A percentile compares a stretch with the other conserved stretches of the same genome.
phyloP scores from a whole-genome alignment of 495 filamentous ascomycete genomes.

The Tuber indicum region DNA sequence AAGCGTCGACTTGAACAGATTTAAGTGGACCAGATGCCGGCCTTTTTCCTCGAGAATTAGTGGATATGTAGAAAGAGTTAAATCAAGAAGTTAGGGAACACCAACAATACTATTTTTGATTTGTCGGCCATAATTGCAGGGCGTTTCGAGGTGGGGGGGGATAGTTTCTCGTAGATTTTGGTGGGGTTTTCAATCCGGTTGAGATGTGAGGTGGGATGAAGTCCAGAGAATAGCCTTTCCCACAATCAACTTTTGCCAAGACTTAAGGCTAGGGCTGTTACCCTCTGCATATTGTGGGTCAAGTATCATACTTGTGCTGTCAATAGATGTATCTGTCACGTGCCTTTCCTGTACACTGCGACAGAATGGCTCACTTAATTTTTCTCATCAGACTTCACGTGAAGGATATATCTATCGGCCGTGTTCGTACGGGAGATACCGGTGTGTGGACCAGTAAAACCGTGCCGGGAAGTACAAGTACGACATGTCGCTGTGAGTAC shows the following conservation, averaged over 20 bases:
- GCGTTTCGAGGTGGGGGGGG: background rate
- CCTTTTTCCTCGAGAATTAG: conserved; percentile 7
- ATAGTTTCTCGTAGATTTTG: conserved; percentile 13
- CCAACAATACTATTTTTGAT: background rate
- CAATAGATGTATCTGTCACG: no score
- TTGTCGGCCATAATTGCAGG: conserved; percentile 34
- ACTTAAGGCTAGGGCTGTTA: conserved; percentile 29
- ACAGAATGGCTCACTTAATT: no score
- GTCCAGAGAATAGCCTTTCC: conserved; percentile 23
- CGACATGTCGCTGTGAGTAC: no score
- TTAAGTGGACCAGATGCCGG: conserved; percentile 48
- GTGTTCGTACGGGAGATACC: no score
- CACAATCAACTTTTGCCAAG: conserved; percentile 36
- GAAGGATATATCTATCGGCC: no score
- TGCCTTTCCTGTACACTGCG: no score
- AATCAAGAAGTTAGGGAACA: conserved; percentile 14
- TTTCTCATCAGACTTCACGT: no score
- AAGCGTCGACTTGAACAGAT: conserved; percentile 71
- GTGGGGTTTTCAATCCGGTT: conserved; percentile 3
- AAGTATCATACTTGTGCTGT: no score
- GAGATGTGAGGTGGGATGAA: conserved; percentile 26
- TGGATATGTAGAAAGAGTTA: background rate
- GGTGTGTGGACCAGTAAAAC: no score
- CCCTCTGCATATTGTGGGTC: background rate
- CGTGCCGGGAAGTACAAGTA: no score